These are phyloP conservation scores for Linnemannia schmuckeri DNA, from an alignment of 192 early-diverging fungal genomes.

Conservation along the genomic window DNA sequence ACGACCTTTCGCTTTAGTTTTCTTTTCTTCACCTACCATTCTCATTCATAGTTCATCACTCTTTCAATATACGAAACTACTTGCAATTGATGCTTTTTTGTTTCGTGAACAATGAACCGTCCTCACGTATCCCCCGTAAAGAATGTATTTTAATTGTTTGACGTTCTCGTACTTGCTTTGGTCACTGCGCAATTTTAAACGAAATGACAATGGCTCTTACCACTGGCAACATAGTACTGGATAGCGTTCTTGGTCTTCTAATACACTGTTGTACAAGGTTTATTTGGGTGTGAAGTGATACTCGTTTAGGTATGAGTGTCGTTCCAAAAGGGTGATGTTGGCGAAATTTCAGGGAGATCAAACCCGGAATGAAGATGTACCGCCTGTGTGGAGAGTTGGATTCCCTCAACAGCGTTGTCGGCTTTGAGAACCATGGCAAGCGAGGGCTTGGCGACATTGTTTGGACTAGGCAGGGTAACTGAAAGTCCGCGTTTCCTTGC, in stretches of 20 bases:
- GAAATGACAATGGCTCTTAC: too few species aligned
- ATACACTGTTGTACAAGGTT: background rate
- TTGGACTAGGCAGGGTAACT: background rate
- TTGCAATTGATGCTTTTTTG: too few species aligned
- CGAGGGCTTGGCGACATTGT: background rate
- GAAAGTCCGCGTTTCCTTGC: slow-evolving; percentile 32
- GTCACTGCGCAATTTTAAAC: too few species aligned
- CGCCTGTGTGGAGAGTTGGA: background rate
- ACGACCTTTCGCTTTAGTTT: too few species aligned
- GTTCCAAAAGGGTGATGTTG: slow-evolving; percentile 46
- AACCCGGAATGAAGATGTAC: slow-evolving; percentile 10
- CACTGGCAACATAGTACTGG: too few species aligned
- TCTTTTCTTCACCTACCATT: too few species aligned
- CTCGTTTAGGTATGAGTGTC: background rate
- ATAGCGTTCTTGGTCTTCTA: background rate
- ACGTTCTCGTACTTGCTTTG: too few species aligned
- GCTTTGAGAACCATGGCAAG: slow-evolving; percentile 11
- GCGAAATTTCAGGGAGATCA: slow-evolving; percentile 40
- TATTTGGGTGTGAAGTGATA: background rate
- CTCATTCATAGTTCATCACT: too few species aligned
- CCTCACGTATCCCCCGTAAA: too few species aligned
- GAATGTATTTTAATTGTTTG: too few species aligned
- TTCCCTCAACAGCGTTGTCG: background rate
- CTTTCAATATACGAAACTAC: too few species aligned
- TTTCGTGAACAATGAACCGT: too few species aligned